phyloP scores from a whole-genome alignment of 1,284 basidiomycete genomes.

The Tilletia walkeri region DNA sequence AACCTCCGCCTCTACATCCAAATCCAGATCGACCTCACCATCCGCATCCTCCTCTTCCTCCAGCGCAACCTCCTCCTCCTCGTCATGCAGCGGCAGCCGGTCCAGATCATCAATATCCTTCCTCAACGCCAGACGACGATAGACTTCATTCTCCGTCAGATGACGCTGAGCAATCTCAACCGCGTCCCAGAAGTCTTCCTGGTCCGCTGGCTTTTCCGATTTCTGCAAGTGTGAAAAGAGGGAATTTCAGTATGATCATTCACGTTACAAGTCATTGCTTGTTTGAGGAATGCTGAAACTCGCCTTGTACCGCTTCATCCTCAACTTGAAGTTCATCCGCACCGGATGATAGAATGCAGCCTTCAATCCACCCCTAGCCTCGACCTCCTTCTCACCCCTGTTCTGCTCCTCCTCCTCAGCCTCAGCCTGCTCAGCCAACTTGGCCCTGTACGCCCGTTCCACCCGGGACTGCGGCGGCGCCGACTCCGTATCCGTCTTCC shows the following conservation, averaged over 20 bases:
- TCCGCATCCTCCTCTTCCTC: slow-evolving; percentile 18
- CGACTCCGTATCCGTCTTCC: slow-evolving; percentile 25
- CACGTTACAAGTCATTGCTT: neutral
- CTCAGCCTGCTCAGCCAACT: slow-evolving; percentile 32
- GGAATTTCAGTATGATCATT: neutral
- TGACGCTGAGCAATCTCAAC: slow-evolving; percentile 39
- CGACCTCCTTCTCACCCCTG: slow-evolving; percentile 25
- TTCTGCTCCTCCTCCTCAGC: slow-evolving; percentile 22
- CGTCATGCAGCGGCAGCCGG: slow-evolving; percentile 32
- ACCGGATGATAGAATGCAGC: slow-evolving; percentile 50
- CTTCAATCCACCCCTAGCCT: slow-evolving; percentile 25
- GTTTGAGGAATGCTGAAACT: slow-evolving; percentile 17
- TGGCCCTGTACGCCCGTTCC: slow-evolving; percentile 38
- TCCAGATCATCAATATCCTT: slow-evolving; percentile 40
- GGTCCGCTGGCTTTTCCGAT: slow-evolving; percentile 8
- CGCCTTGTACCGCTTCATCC: slow-evolving; percentile 41
- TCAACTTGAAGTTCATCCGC: slow-evolving; percentile 46
- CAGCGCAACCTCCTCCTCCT: slow-evolving; percentile 26
- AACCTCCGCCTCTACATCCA: neutral
- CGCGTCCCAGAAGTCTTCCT: slow-evolving; percentile 47
- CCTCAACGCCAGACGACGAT: slow-evolving; percentile 31
- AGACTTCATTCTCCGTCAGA: slow-evolving; percentile 33
- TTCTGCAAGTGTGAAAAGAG: neutral
- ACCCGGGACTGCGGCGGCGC: slow-evolving; percentile 37
- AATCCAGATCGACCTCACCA: slow-evolving; percentile 6